A percentile compares a stretch with the other conserved stretches of the same genome.
Conservation (phyloP, 202 grass and related monocot genomes). For the Zizania palustris region DNA sequence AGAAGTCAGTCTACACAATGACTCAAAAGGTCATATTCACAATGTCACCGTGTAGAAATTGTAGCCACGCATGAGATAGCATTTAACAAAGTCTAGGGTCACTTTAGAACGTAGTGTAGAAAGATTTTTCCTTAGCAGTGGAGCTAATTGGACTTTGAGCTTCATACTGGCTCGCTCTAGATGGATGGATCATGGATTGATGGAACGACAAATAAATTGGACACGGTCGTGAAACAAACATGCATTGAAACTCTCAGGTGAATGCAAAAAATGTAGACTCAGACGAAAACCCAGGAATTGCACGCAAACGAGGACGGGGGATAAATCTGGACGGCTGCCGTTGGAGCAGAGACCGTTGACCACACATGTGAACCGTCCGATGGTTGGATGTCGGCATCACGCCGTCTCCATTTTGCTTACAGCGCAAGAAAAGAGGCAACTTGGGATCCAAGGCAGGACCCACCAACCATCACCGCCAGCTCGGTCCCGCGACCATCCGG, state of each 20-base stretch:
- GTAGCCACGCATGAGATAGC: neutral
- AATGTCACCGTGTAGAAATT: neutral
- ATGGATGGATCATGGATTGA: too few relatives aligned
- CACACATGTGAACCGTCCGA: conserved; percentile 33
- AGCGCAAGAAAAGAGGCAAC: conserved; percentile 42
- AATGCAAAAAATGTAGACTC: too few relatives aligned
- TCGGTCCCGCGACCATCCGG: accelerated
- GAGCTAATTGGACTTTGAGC: too few relatives aligned
- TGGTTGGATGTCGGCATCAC: conserved; percentile 31
- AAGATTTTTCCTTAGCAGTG: too few relatives aligned
- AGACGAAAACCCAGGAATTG: neutral
- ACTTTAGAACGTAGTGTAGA: too few relatives aligned
- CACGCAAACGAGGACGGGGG: conserved; percentile 27
- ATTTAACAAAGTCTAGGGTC: neutral
- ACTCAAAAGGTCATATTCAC: neutral
- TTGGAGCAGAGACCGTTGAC: conserved; percentile 32
- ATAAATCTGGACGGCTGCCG: conserved; percentile 21
- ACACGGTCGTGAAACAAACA: too few relatives aligned
- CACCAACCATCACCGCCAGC: neutral
- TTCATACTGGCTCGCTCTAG: too few relatives aligned
- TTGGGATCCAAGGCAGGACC: conserved; percentile 38
- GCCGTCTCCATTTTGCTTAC: conserved; percentile 46
- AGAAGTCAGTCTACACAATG: neutral
- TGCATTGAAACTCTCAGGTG: too few relatives aligned
- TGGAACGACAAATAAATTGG: too few relatives aligned